Conservation (phyloP, 2,329 filamentous ascomycete genomes). For the Thelonectria olida region DNA sequence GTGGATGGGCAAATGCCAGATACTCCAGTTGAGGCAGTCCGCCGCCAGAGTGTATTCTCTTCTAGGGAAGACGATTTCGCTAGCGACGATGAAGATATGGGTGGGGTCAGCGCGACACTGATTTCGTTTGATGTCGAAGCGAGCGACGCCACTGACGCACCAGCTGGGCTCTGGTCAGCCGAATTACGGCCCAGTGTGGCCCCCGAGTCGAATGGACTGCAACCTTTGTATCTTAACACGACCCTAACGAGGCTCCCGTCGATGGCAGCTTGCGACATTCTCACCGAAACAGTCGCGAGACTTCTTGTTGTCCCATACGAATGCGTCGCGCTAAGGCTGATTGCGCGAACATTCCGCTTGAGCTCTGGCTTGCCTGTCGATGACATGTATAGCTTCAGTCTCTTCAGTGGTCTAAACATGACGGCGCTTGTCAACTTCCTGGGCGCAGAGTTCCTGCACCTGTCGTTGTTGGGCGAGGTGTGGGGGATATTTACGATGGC, state of each 20-base stretch:
- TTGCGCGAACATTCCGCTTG: conserved; percentile 54
- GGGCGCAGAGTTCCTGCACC: conserved; percentile 55
- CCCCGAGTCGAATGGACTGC: conserved; percentile 41
- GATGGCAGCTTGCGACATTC: conserved; percentile 56
- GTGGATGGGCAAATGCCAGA: conserved; percentile 45
- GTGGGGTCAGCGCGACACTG: conserved; percentile 63
- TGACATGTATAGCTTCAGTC: conserved; percentile 50
- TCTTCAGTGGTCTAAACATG: conserved; percentile 50
- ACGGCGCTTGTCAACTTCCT: conserved; percentile 56
- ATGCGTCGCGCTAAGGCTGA: conserved; percentile 53
- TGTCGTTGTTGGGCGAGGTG: conserved; percentile 54
- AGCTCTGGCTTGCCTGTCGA: conserved; percentile 49
- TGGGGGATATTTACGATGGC: conserved; percentile 54
- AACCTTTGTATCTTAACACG: conserved; percentile 56
- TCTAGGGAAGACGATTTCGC: conserved; percentile 61
- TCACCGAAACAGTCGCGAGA: conserved; percentile 54
- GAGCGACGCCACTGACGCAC: conserved; percentile 60
- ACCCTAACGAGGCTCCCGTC: conserved; percentile 61
- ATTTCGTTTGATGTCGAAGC: conserved; percentile 71
- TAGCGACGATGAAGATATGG: conserved; percentile 66
- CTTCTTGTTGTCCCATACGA: conserved; percentile 58
- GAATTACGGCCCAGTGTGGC: conserved; percentile 63
- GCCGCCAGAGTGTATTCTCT: conserved; percentile 58
- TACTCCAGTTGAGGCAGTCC: conserved; percentile 44
- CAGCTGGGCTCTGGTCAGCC: conserved; percentile 65